Conservation (phyloP, 352 stramenopile genomes). For the Globisporangium barbulae region DNA sequence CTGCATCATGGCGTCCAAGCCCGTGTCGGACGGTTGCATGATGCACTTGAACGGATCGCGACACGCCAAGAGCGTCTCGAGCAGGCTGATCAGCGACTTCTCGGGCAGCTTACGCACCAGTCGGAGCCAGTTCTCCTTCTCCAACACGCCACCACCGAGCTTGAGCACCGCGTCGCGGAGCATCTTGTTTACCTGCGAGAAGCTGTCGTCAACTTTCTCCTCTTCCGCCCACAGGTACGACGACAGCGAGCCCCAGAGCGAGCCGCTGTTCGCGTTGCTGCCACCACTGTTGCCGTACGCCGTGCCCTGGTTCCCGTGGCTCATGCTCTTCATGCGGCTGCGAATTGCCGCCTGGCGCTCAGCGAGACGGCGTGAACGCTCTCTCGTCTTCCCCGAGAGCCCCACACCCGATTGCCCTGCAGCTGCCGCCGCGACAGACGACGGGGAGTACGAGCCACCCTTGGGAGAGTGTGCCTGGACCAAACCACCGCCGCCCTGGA, state of each 20-base stretch:
- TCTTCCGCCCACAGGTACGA: slow-evolving; percentile 84
- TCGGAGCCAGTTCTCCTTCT: slow-evolving; percentile 86
- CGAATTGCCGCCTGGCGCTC: slow-evolving; percentile 81
- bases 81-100: slow-evolving; percentile 49
- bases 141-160: slow-evolving; percentile 67
- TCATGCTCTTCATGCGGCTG: slow-evolving; percentile 81
- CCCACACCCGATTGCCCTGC: slow-evolving; percentile 30
- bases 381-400: slow-evolving; percentile 70
- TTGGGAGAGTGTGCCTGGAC: slow-evolving; percentile 23
- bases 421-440: slow-evolving; percentile 9
- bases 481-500: slow-evolving; percentile 35
- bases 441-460: slow-evolving; percentile 26
- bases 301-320: slow-evolving; percentile 42
- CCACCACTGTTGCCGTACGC: slow-evolving; percentile 35
- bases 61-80: slow-evolving; percentile 75
- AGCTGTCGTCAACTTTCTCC: slow-evolving; percentile 75
- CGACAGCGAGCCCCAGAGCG: slow-evolving; percentile 79
- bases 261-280: slow-evolving; percentile 36
- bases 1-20: slow-evolving; percentile 83
- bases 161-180: slow-evolving; percentile 70
- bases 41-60: slow-evolving; percentile 80
- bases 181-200: slow-evolving; percentile 77
- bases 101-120: slow-evolving; percentile 78
- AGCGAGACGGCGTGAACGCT: slow-evolving; percentile 72
- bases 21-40: slow-evolving; percentile 38